Evolutionary conservation across 257 asterid species (phyloP), one percentile per base, ranked within the genome.

Genomic region (Ehretia macrophylla): DNA sequence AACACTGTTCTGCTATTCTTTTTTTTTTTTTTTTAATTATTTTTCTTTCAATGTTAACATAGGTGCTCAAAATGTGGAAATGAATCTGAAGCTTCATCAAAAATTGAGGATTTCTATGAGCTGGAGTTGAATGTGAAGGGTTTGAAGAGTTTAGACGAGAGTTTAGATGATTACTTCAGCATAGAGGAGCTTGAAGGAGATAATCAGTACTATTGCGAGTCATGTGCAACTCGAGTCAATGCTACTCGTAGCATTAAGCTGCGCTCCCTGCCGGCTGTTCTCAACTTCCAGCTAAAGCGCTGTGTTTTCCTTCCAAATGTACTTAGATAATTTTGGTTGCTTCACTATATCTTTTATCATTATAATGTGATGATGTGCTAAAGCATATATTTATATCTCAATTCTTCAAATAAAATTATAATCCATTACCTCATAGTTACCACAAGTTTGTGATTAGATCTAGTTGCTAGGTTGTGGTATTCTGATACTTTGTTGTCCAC

Each of bases 291-390:
- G 85, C 99, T 92, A 81, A 92, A 88, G 86, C 95, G 99, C 11
- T 92, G 94, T 73, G 83, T 92, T 80, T 92, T 92, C 87, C 94
- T 88, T 55, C 95, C 99, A 68, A 89, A 92, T 78, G 99, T 92
- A 89, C 66, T 54, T 48, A 13, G 66, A 46, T 19, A 20, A 45
- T 48, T 66, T 68, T 64, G 51, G 12, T 56, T 63, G 57, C 14
- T 58, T 49, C 17, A 20, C 10, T 55, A 22, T 58, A 56, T 5
- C 32, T 38, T 62, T 52, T 16, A 54, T 53, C 67, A 27, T 27
- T 27, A 27, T 27, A 27, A n/a, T 27, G 3, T 27, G 3, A 27
- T 27, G 35, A 27, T 27, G 35, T 27, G 6, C 35, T 27, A 27
- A 6, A 6, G 35, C 35, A 27, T 27, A 27, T 1, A 1, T 27